These are phyloP conservation scores for Penicillium freii DNA, from an alignment of 2,329 filamentous ascomycete genomes.

Conservation along the genomic window DNA sequence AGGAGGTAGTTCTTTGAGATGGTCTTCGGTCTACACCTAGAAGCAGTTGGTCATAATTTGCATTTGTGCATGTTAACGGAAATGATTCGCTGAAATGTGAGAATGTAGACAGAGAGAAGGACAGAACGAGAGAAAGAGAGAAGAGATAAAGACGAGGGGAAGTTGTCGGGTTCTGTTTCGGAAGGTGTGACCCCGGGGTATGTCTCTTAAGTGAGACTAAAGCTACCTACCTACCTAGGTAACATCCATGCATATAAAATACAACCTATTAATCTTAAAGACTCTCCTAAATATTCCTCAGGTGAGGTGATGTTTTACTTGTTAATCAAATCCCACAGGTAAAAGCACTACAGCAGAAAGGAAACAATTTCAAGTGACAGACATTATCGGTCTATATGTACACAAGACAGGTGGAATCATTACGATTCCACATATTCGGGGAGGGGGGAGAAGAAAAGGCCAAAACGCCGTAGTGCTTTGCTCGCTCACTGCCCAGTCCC, in stretches of 20 bases:
- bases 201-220: too few species aligned
- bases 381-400: constrained; percentile 17
- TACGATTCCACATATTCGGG: constrained; percentile 7
- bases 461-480: constrained; percentile 24
- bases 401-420: constrained; percentile 12
- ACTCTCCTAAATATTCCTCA: too few species aligned
- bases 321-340: background rate
- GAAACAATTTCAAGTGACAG: background rate
- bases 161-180: too few species aligned
- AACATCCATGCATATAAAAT: too few species aligned
- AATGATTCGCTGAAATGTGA: background rate
- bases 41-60: background rate
- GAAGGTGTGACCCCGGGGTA: too few species aligned
- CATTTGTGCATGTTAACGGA: background rate
- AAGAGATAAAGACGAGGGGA: too few species aligned
- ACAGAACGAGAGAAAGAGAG: too few species aligned
- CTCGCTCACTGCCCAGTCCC: constrained; percentile 21
- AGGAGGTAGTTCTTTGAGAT: background rate
- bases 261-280: too few species aligned
- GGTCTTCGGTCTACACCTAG: background rate
- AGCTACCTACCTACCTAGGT: too few species aligned
- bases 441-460: constrained; percentile 17
- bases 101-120: too few species aligned
- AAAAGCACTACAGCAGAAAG: background rate
- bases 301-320: background rate